These are phyloP conservation scores for Cutaneotrichosporon mucoides DNA, from an alignment of 1,284 basidiomycete species.

Conservation along the genomic window DNA sequence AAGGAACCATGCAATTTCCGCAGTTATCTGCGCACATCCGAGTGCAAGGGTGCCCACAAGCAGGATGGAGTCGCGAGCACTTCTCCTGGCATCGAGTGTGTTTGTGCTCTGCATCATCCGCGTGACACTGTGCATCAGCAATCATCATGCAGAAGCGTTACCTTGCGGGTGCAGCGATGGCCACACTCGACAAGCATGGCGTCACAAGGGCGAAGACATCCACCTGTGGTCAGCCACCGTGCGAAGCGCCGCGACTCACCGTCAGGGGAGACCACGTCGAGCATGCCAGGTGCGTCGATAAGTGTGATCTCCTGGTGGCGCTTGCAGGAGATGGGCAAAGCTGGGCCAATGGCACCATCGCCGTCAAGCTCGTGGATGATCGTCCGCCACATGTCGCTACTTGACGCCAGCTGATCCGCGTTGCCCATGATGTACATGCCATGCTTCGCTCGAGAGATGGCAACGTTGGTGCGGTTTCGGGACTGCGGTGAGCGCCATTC, in stretches of 20 bases:
- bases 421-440: slow-evolving; percentile 70
- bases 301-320: slow-evolving; percentile 54
- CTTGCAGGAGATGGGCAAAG: slow-evolving; percentile 59
- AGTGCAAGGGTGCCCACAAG: slow-evolving; percentile 60
- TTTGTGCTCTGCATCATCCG: slow-evolving; percentile 59
- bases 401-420: slow-evolving; percentile 37
- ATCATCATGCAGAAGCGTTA: too few relatives aligned
- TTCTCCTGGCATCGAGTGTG: slow-evolving; percentile 55
- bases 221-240: background rate
- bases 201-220: background rate
- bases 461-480: slow-evolving; percentile 54
- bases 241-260: slow-evolving; percentile 55
- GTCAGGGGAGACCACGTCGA: slow-evolving; percentile 58
- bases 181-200: slow-evolving; percentile 62
- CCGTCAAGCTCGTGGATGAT: slow-evolving; percentile 59
- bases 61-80: slow-evolving; percentile 56
- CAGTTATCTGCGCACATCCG: slow-evolving; percentile 57
- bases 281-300: slow-evolving; percentile 56
- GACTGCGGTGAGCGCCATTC: slow-evolving; percentile 16
- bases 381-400: slow-evolving; percentile 56
- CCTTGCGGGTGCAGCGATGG: slow-evolving; percentile 63
- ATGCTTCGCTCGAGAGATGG: slow-evolving; percentile 67
- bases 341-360: slow-evolving; percentile 54
- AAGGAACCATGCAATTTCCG: slow-evolving; percentile 57
- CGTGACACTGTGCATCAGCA: slow-evolving; percentile 58